Evolutionary conservation across 768 basidiomycete species (phyloP), one percentile per base, ranked within the genome.

Genomic region (Asterophora lycoperdoides): DNA sequence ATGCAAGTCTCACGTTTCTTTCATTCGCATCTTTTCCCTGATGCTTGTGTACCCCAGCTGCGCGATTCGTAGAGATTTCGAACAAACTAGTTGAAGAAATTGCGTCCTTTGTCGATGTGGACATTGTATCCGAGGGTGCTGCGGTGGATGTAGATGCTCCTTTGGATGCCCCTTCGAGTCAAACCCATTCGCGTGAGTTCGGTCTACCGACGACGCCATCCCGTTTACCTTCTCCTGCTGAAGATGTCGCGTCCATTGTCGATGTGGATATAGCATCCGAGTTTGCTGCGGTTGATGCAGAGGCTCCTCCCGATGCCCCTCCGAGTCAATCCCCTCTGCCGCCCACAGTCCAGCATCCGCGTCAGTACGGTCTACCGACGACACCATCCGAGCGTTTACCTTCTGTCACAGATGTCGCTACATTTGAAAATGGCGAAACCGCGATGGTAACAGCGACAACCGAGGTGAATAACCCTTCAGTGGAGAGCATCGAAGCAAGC

Each of bases 371-470:
- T 33, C 57, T 60, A 20, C 60, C 60, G 8, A 60, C 61, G 2
- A 60, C 61, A 18, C 58, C 57, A 7, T 60, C 63, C 10, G 63
- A 64, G 41, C 44, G 20, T 34, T 26, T 30, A 32, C 13, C 14
- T 44, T 56, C 30, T 7, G 55, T 45, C 15, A 36, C 40, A 4
- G 49, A 49, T 18, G 59, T 56, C 29, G 9, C 46, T 45, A 14
- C 14, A 26, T 15, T 7, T 10, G 19, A 23, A 41, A 28, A 2
- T 5, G 15, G 13, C 14, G 40, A 26, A 3, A 28, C 3, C 39
- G 19, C 17, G 20, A 7, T 20, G 19, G 20, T 7, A 8, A 28
- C 23, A 14, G 13, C 14, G 23, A 14, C 28, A 10, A 8, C 28
- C 10, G 39, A 40, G 4, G 5, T 23, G 1, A 14, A 28, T n/a